Evolutionary conservation across 108 stramenopile species (phyloP), one percentile per base, ranked within the genome.

Genomic region (Skeletonema potamos): DNA sequence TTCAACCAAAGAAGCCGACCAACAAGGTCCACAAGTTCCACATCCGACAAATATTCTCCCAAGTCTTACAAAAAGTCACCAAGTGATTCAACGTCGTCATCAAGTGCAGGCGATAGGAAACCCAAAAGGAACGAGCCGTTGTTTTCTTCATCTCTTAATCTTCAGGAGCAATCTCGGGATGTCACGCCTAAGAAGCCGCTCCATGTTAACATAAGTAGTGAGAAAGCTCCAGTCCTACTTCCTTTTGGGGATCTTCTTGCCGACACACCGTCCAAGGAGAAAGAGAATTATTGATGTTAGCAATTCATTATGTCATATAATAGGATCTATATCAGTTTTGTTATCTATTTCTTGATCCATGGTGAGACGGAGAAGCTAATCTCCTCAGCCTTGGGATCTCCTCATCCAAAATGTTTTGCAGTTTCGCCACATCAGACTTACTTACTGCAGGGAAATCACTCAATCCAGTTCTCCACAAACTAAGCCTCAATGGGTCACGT

Each of bases 331-430:
- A 27, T 26, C 8, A 12, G 11, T 15, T 27, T 11, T 17, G 5
- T 6, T 71, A 60, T 58, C 1, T 18, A 29, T 73, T 30, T 39
- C 33, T 74, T 7, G 78, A 86, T 11, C 88, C 88, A 75, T 79
- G 84, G 70, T 89, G 88, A 6, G 81, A 70, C 3, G 94, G 92
- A 56, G 91, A 90, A 4, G 90, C 94, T 64, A 92, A 43, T 46
- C 96, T 80, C 66, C 97, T 66, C 46, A 97, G 72, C 41, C 65
- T 44, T 7, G 97, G 97, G 39, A 97, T 93, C 1, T 96, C 94
- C 60, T 79, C 67, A 39, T 94, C 88, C 58, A 97, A 75, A 54
- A 97, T 96, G 6, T 73, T 61, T 64, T 93, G 80, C 77, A 97
- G 67, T 22, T 83, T 54, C 9, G 79, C 30, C 10, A 94, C 55